Conservation (phyloP, 352 stramenopile species). For the Phytophthora uliginosa region DNA sequence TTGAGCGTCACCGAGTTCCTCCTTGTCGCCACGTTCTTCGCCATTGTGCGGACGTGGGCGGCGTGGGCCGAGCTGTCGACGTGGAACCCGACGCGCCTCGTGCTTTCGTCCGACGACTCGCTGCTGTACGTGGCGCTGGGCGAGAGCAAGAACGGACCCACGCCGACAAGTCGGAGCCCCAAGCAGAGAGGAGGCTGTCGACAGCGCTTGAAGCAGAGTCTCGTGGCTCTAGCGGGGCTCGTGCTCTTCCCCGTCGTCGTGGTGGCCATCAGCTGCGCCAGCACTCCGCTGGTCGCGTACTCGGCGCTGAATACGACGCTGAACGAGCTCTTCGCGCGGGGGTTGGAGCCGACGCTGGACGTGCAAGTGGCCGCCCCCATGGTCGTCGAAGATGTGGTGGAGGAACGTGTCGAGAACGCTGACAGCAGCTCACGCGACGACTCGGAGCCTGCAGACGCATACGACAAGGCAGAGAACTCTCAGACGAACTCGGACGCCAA, state of each 20-base stretch:
- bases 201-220: background rate
- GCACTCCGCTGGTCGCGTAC: background rate
- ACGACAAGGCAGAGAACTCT: background rate
- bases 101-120: background rate
- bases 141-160: background rate
- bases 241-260: background rate
- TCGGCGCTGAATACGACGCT: background rate
- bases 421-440: background rate
- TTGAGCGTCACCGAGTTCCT: conserved; percentile 24
- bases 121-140: background rate
- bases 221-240: background rate
- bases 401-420: background rate
- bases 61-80: conserved; percentile 36
- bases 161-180: background rate
- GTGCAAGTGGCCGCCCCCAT: background rate
- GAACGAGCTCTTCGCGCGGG: background rate
- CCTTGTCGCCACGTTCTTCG: conserved; percentile 19
- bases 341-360: background rate
- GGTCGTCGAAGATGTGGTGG: background rate
- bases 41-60: conserved; percentile 27
- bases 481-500: background rate
- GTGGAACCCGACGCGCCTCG: conserved; percentile 32
- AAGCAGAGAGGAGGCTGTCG: background rate
- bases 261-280: background rate
- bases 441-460: background rate